Evolutionary conservation across 2,329 filamentous ascomycete genomes (phyloP).

Genomic region (Calonectria leucothoes): DNA sequence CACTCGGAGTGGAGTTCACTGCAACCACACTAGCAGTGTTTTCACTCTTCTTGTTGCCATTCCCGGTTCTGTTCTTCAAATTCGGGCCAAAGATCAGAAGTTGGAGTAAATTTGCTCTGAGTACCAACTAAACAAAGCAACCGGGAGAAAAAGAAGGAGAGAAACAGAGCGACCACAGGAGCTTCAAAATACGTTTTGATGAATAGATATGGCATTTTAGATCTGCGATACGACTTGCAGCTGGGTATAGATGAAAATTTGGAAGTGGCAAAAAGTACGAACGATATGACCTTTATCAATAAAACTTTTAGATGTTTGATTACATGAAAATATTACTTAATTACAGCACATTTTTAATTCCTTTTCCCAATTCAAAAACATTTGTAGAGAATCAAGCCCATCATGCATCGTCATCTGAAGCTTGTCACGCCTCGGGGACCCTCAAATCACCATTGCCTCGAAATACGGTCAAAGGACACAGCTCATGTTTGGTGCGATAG

Average conservation of each 20-base stretch:
- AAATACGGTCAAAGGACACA: not conserved
- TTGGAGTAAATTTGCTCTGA: slow-evolving; percentile 11
- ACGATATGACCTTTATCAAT: not conserved
- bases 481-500: not conserved
- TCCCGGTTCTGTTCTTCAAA: slow-evolving; percentile 8
- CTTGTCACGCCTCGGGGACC: not conserved
- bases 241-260: not conserved
- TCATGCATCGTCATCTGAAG: not conserved
- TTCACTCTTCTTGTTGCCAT: not conserved
- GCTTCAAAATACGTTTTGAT: not conserved
- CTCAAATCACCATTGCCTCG: not conserved
- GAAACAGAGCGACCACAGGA: not conserved
- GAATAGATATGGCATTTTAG: not conserved
- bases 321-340: not conserved
- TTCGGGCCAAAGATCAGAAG: slow-evolving; percentile 5
- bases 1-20: slow-evolving; percentile 1
- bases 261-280: not conserved
- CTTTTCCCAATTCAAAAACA: not conserved
- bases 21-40: not conserved
- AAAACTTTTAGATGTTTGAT: not conserved
- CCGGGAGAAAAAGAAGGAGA: not conserved
- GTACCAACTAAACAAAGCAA: not conserved
- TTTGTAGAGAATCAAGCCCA: not conserved
- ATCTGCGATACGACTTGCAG: not conserved
- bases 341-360: not conserved